Evolutionary conservation across 2,329 filamentous ascomycete species (phyloP).

Genomic region (Stylonectria norvegica): DNA sequence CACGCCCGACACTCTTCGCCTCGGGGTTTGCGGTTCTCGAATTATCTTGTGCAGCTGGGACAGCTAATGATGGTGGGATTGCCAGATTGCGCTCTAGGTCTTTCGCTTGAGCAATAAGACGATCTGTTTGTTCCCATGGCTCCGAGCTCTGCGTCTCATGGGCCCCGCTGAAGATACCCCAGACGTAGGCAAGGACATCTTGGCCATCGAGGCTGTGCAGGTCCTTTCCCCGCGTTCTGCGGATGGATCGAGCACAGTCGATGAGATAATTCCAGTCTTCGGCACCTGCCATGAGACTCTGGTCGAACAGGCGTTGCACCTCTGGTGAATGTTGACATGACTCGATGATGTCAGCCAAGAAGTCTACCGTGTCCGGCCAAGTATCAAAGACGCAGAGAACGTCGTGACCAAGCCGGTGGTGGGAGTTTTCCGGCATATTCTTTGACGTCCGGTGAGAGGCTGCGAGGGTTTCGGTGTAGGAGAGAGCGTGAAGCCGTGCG

Average conservation of each 20-base stretch:
- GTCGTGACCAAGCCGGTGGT: slow-evolving; percentile 23
- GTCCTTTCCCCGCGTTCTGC: slow-evolving; percentile 9
- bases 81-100: slow-evolving; percentile 24
- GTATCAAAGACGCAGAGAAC: slow-evolving; percentile 34
- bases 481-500: background rate
- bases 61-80: slow-evolving; percentile 12
- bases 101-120: slow-evolving; percentile 31
- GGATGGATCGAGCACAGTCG: slow-evolving; percentile 33
- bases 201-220: slow-evolving; percentile 27
- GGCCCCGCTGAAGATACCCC: slow-evolving; percentile 19
- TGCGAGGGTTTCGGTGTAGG: too few relatives aligned
- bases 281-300: slow-evolving; percentile 32
- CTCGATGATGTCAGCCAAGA: slow-evolving; percentile 31
- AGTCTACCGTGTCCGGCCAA: slow-evolving; percentile 27
- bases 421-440: slow-evolving; percentile 13
- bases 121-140: slow-evolving; percentile 36
- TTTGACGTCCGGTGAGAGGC: slow-evolving; percentile 2
- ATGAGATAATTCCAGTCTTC: slow-evolving; percentile 35
- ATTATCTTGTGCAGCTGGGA: slow-evolving; percentile 1
- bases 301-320: slow-evolving; percentile 24
- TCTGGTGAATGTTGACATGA: slow-evolving; percentile 27
- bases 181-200: slow-evolving; percentile 34
- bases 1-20: slow-evolving; percentile 8
- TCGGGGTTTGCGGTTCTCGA: slow-evolving; percentile 5
- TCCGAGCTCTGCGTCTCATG: slow-evolving; percentile 6